A percentile compares a stretch with the other conserved stretches of the same genome.
These are phyloP conservation scores for Metarhizium guizhouense DNA, from an alignment of 2,329 filamentous ascomycete species.

Conservation along the genomic window DNA sequence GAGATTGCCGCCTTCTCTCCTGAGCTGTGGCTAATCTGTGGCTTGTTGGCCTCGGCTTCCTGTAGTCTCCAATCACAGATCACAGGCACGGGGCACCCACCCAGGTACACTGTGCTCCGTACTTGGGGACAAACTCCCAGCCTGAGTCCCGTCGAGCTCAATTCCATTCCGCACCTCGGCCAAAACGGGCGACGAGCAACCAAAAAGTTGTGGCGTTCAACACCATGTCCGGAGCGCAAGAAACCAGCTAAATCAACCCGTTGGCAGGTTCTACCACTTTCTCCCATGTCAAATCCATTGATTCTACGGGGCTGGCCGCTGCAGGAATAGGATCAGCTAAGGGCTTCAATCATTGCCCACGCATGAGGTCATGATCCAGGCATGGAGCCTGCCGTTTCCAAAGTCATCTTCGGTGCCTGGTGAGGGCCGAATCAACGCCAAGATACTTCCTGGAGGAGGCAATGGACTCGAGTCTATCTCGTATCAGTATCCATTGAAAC, in stretches of 20 bases:
- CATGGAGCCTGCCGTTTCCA: slow-evolving; percentile 54
- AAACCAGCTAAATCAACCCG: neutral
- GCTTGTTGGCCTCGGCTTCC: neutral
- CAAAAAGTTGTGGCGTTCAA: neutral
- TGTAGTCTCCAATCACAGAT: neutral
- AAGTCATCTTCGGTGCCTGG: slow-evolving; percentile 66
- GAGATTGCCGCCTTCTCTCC: neutral
- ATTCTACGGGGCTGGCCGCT: neutral
- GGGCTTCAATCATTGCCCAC: neutral
- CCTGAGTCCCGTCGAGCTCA: neutral
- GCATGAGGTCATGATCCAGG: slow-evolving; percentile 8
- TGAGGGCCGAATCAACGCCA: slow-evolving; percentile 67
- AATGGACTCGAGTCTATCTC: slow-evolving; percentile 66
- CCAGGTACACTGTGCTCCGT: neutral
- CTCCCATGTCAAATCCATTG: neutral
- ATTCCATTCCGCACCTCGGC: neutral
- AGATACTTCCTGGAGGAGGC: slow-evolving; percentile 59
- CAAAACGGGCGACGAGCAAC: neutral
- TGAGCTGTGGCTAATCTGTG: neutral
- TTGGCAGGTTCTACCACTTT: neutral
- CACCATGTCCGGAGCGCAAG: neutral
- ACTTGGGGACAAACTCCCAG: neutral
- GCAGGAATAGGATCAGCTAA: neutral
- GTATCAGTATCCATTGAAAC: slow-evolving; percentile 91
- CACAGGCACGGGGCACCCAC: too few relatives aligned